These are phyloP conservation scores for Pythium sp. DNA, from an alignment of 352 stramenopile genomes.

Conservation along the genomic window DNA sequence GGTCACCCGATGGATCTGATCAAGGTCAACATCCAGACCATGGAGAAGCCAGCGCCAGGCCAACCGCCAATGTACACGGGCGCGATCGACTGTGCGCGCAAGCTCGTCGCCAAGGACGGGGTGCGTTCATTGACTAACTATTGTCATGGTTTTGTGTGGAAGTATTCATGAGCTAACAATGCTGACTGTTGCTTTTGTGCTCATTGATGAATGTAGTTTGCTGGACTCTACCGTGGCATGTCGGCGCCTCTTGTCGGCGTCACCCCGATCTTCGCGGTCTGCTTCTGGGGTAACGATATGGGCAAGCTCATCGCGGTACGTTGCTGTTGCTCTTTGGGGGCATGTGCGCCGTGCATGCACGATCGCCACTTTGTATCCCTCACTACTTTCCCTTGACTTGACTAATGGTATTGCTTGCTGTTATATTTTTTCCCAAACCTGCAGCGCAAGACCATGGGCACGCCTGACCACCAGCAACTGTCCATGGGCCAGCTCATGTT, in stretches of 20 bases:
- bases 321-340: neutral
- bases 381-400: neutral
- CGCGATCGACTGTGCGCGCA: conserved; percentile 88
- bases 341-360: neutral
- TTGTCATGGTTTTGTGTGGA: neutral
- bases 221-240: conserved; percentile 94
- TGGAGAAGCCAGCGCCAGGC: conserved; percentile 63
- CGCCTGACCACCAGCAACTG: conserved; percentile 53
- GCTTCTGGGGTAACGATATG: conserved; percentile 98
- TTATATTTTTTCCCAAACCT: neutral
- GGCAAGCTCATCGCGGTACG: conserved; percentile 90
- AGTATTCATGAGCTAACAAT: neutral
- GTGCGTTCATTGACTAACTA: conserved; percentile 34
- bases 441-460: conserved; percentile 64
- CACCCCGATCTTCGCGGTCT: conserved; percentile 95
- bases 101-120: conserved; percentile 93
- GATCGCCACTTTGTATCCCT: neutral
- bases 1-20: conserved; percentile 95
- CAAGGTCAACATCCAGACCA: conserved; percentile 94
- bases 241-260: conserved; percentile 93
- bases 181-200: conserved; percentile 9
- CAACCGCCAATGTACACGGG: conserved; percentile 76
- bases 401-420: neutral
- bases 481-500: conserved; percentile 88
- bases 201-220: conserved; percentile 37